Evolutionary conservation across 306 rosid genomes (phyloP).

Genomic region (Adenanthera pavonina): DNA sequence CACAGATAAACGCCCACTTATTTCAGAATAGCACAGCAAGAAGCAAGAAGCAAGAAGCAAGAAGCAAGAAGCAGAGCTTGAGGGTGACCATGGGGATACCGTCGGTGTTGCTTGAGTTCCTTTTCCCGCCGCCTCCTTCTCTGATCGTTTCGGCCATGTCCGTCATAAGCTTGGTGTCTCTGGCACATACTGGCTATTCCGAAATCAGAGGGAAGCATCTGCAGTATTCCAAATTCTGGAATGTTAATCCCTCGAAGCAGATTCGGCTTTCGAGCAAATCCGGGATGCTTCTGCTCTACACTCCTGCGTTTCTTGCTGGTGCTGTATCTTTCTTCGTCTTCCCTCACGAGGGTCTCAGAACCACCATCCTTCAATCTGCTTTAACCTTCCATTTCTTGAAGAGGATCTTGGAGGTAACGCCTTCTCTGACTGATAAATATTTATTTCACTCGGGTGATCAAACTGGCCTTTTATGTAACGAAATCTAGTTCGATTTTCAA

Average conservation of each 20-base stretch:
- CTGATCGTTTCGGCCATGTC: constrained; percentile 57
- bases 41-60: too few relatives aligned
- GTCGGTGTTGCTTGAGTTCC: constrained; percentile 31
- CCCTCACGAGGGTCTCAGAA: constrained; percentile 47
- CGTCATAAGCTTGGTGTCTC: constrained; percentile 35
- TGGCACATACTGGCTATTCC: constrained; percentile 43
- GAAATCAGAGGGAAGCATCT: constrained; percentile 68
- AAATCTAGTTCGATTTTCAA: not conserved
- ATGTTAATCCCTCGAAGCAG: constrained; percentile 18
- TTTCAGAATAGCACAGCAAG: too few relatives aligned
- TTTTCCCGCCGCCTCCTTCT: constrained; percentile 63
- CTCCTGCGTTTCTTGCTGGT: constrained; percentile 70
- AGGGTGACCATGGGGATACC: constrained; percentile 40
- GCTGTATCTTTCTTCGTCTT: constrained; percentile 52
- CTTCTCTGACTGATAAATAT: not conserved
- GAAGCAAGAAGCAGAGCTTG: not conserved
- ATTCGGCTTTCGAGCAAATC: constrained; percentile 49
- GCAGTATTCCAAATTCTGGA: constrained; percentile 73
- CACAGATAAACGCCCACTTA: too few relatives aligned
- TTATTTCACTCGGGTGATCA: too few relatives aligned
- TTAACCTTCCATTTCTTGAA: constrained; percentile 77
- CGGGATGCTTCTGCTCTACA: constrained; percentile 68
- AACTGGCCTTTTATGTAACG: too few relatives aligned
- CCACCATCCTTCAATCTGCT: constrained; percentile 54
- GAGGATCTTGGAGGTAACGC: constrained; percentile 69